Percentiles rank a stretch among this genome's conserved stretches.
phyloP scores from a whole-genome alignment of 768 basidiomycete species.

The Tubosaeta brunneosetosa region DNA sequence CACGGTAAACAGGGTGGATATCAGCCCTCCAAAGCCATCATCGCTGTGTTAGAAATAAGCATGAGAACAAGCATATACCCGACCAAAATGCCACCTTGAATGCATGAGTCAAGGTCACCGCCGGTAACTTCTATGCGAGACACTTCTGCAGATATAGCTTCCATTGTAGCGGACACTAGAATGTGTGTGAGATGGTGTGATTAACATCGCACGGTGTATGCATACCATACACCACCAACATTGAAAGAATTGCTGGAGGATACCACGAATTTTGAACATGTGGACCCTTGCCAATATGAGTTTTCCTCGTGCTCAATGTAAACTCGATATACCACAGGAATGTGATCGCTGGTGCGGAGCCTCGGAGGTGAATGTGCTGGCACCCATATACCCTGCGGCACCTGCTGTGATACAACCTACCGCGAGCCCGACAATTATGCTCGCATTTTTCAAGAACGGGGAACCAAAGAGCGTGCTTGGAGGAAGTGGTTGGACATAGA shows the following conservation, averaged over 20 bases:
- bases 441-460: constrained; percentile 79
- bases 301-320: not conserved
- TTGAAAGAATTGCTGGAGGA: constrained; percentile 60
- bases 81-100: too few species aligned
- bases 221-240: constrained; percentile 56
- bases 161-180: too few species aligned
- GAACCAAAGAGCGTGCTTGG: constrained; percentile 73
- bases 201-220: not conserved
- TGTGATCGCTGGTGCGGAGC: constrained; percentile 77
- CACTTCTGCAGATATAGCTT: too few species aligned
- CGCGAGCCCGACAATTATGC: constrained; percentile 70
- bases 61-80: too few species aligned
- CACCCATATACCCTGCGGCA: constrained; percentile 72
- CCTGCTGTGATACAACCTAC: constrained; percentile 82
- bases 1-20: constrained; percentile 78
- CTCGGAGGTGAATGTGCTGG: constrained; percentile 55
- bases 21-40: too few species aligned
- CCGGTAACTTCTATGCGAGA: too few species aligned
- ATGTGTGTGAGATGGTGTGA: too few species aligned
- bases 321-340: constrained; percentile 59
- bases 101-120: too few species aligned
- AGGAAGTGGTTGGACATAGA: constrained; percentile 67
- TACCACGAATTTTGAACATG: constrained; percentile 69
- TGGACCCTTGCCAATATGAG: too few species aligned
- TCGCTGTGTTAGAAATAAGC: too few species aligned